These are phyloP conservation scores for Globisporangium spinosum DNA, from an alignment of 352 stramenopile species.

Conservation along the genomic window DNA sequence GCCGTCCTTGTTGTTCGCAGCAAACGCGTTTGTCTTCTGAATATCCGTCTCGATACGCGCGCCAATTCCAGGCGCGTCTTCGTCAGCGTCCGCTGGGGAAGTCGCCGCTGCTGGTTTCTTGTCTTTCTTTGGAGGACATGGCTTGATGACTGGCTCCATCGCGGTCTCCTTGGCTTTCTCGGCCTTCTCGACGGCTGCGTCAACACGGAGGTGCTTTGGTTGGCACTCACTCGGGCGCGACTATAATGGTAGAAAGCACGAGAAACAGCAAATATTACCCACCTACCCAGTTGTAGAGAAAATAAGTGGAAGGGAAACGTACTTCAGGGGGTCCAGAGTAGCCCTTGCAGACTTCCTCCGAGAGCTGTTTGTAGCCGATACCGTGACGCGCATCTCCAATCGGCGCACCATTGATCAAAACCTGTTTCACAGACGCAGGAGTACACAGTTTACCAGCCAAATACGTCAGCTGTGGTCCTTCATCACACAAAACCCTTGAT, in stretches of 20 bases:
- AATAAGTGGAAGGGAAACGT: background rate
- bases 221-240: constrained; percentile 46
- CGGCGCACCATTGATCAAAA: constrained; percentile 53
- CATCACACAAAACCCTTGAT: background rate
- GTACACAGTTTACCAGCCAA: background rate
- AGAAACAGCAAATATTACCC: background rate
- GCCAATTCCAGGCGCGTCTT: constrained; percentile 64
- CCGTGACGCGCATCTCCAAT: constrained; percentile 58
- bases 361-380: constrained; percentile 65
- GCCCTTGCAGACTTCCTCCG: constrained; percentile 57
- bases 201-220: constrained; percentile 57
- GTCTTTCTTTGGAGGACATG: constrained; percentile 67
- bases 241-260: constrained; percentile 16
- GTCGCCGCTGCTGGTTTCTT: constrained; percentile 19
- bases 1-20: constrained; percentile 11
- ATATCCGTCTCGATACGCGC: constrained; percentile 30
- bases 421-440: constrained; percentile 22
- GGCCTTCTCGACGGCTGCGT: constrained; percentile 15
- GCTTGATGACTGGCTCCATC: constrained; percentile 50
- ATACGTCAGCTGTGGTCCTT: background rate
- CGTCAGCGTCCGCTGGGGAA: constrained; percentile 16
- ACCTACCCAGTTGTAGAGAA: background rate
- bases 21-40: constrained; percentile 12
- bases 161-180: constrained; percentile 30
- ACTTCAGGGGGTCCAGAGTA: constrained; percentile 57